phyloP scores from a whole-genome alignment of 1,284 basidiomycete species.

The Irpex rosettiformis region DNA sequence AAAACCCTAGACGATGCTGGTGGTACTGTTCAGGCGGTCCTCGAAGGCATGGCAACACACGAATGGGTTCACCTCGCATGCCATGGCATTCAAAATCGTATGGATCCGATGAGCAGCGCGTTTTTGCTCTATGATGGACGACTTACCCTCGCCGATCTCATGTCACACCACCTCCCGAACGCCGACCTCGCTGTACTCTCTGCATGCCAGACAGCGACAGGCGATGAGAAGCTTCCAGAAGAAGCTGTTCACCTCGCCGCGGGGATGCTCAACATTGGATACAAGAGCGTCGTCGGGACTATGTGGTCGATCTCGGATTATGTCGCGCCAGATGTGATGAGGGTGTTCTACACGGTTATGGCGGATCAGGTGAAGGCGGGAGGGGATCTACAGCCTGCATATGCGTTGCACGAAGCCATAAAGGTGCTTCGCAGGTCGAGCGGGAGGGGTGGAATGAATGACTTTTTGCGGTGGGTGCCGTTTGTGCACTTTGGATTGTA shows the following conservation, averaged over 20 bases:
- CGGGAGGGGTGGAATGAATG: too few relatives aligned
- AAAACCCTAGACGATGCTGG: not conserved
- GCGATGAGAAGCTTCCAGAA: not conserved
- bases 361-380: not conserved
- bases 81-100: constrained; percentile 16
- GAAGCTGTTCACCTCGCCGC: not conserved
- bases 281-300: not conserved
- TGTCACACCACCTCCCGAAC: not conserved
- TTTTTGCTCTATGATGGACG: constrained; percentile 15
- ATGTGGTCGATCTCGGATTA: not conserved
- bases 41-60: constrained; percentile 8
- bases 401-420: not conserved
- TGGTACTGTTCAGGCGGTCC: constrained; percentile 5
- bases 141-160: constrained; percentile 15
- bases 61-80: constrained; percentile 21
- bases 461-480: too few relatives aligned
- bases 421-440: not conserved
- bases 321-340: too few relatives aligned
- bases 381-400: too few relatives aligned
- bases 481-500: too few relatives aligned
- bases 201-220: not conserved
- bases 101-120: constrained; percentile 13
- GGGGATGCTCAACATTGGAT: not conserved
- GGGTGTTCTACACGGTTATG: too few relatives aligned
- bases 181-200: not conserved